phyloP scores from a whole-genome alignment of 106 monocot genomes.

The Phalaenopsis equestris region DNA sequence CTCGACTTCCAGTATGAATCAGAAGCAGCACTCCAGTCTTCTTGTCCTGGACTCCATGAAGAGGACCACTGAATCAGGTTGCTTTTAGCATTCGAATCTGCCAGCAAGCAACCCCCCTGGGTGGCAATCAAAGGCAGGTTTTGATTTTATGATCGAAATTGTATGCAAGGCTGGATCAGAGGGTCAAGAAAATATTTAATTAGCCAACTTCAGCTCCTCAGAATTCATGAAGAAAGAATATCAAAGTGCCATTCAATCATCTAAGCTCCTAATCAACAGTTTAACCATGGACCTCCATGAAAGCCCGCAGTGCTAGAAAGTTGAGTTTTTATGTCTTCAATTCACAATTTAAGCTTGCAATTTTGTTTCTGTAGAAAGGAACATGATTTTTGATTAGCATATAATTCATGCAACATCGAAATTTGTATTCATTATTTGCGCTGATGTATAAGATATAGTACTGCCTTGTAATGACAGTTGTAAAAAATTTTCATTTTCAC shows the following conservation, averaged over 20 bases:
- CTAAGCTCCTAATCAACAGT: too few relatives aligned
- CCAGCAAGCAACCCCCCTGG: too few relatives aligned
- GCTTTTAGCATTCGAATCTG: background rate
- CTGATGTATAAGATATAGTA: too few relatives aligned
- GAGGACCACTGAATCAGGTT: slow-evolving; percentile 59
- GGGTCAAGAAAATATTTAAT: background rate
- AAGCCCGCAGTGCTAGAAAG: too few relatives aligned
- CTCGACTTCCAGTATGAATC: slow-evolving; percentile 75
- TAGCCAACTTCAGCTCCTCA: background rate
- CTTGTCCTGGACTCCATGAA: slow-evolving; percentile 70
- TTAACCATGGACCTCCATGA: too few relatives aligned
- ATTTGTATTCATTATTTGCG: background rate
- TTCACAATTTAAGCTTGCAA: too few relatives aligned
- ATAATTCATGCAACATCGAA: background rate
- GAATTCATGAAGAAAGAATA: background rate
- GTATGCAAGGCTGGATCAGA: background rate
- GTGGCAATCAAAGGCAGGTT: background rate
- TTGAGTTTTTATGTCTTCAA: too few relatives aligned
- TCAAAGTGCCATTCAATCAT: background rate
- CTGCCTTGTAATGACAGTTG: too few relatives aligned
- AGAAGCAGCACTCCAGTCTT: slow-evolving; percentile 35
- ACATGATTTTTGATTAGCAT: background rate
- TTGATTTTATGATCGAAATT: too few relatives aligned
- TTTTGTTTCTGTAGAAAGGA: too few relatives aligned
- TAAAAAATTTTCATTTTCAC: too few relatives aligned